A percentile compares a stretch with the other conserved stretches of the same genome.
phyloP scores from a whole-genome alignment of 1,139 yeast genomes.

The Dujonia santamariae region DNA sequence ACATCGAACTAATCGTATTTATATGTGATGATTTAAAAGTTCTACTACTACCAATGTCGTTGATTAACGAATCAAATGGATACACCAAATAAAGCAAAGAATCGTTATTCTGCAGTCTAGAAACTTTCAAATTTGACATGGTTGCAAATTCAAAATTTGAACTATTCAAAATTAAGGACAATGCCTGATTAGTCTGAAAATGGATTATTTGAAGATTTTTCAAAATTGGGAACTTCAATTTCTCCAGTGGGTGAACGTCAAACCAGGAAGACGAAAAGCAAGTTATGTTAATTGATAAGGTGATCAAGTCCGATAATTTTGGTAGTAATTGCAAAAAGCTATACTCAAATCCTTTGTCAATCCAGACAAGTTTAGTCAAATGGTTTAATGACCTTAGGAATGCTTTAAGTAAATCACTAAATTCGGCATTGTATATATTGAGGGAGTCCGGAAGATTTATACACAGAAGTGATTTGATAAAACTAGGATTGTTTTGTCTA shows the following conservation, averaged over 20 bases:
- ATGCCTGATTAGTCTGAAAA: no score
- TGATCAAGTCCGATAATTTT: constrained; percentile 8
- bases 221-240: constrained; percentile 22
- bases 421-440: constrained; percentile 27
- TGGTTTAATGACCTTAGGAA: constrained; percentile 20
- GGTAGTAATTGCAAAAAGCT: constrained; percentile 23
- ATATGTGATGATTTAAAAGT: constrained; percentile 10
- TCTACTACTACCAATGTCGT: not conserved
- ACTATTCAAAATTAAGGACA: no score
- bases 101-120: no score
- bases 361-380: constrained; percentile 31
- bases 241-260: not conserved
- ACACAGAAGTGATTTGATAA: constrained; percentile 21
- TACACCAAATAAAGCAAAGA: not conserved
- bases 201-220: constrained; percentile 23
- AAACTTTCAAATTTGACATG: no score
- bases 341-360: constrained; percentile 29
- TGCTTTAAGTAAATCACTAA: constrained; percentile 12
- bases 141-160: not conserved
- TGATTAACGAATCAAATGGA: constrained; percentile 3
- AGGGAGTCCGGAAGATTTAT: constrained; percentile 34
- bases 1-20: constrained; percentile 13
- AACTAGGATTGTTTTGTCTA: constrained; percentile 12
- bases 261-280: not conserved
- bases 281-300: not conserved